Percentiles rank a stretch among this genome's conserved stretches.
Conservation (phyloP, 1,284 basidiomycete species). For the Moesziomyces globuligerus region DNA sequence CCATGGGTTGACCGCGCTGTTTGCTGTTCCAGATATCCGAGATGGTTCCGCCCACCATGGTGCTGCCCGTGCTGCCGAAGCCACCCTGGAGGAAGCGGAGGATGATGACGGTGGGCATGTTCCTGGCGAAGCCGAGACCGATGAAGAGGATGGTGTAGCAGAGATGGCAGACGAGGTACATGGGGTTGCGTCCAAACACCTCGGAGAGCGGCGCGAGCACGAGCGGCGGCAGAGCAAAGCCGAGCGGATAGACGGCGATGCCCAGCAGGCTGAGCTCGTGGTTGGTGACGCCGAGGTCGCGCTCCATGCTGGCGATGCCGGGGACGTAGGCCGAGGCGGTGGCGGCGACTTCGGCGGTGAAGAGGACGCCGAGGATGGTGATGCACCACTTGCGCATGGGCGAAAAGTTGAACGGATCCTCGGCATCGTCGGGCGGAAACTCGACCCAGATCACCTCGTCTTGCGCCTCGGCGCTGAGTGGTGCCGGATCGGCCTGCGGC, state of each 20-base stretch:
- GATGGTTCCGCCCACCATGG: slow-evolving; percentile 81
- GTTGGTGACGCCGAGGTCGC: slow-evolving; percentile 75
- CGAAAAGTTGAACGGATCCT: slow-evolving; percentile 74
- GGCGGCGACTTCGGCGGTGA: slow-evolving; percentile 71
- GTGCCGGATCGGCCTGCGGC: slow-evolving; percentile 11
- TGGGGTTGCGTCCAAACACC: slow-evolving; percentile 78
- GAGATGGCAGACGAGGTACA: slow-evolving; percentile 75
- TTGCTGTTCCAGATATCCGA: slow-evolving; percentile 67
- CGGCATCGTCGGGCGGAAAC: slow-evolving; percentile 70
- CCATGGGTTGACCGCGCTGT: slow-evolving; percentile 76
- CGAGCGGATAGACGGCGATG: slow-evolving; percentile 71
- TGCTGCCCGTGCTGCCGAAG: slow-evolving; percentile 74
- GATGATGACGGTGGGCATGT: slow-evolving; percentile 77
- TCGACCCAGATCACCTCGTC: slow-evolving; percentile 71
- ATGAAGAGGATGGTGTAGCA: slow-evolving; percentile 69
- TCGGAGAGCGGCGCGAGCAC: slow-evolving; percentile 76
- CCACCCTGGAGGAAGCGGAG: slow-evolving; percentile 77
- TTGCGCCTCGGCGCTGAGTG: not conserved
- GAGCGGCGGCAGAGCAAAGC: slow-evolving; percentile 78
- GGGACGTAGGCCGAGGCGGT: slow-evolving; percentile 72
- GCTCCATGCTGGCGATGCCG: slow-evolving; percentile 74
- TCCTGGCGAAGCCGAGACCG: slow-evolving; percentile 69
- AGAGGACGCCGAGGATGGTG: slow-evolving; percentile 73
- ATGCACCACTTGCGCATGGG: slow-evolving; percentile 73
- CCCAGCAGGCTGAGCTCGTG: slow-evolving; percentile 74